Percentiles rank a stretch among this genome's conserved stretches.
Conservation (phyloP, 345 rosid genomes). For the Lumnitzera littorea region DNA sequence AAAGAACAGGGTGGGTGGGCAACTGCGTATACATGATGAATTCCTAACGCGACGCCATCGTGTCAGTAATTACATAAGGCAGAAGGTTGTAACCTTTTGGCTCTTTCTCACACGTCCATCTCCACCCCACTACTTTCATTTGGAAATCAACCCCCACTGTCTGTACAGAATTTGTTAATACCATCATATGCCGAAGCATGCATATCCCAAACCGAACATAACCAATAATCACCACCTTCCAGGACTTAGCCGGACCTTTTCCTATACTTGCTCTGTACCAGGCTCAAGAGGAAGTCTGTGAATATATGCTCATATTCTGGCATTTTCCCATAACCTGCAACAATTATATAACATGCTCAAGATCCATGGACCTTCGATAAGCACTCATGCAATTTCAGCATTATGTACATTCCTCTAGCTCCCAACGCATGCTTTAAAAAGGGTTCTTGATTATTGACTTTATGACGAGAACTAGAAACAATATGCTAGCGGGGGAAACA, state of each 20-base stretch:
- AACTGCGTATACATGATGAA: constrained; percentile 2
- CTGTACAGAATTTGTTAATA: neutral
- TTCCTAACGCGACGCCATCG: neutral
- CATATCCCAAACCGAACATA: too few relatives aligned
- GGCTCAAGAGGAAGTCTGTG: constrained; percentile 65
- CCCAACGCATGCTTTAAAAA: too few relatives aligned
- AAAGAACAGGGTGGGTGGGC: too few relatives aligned
- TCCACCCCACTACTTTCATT: neutral
- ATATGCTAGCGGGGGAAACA: neutral
- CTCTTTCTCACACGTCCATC: neutral
- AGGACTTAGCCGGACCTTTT: neutral
- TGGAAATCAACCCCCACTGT: neutral
- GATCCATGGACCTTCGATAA: too few relatives aligned
- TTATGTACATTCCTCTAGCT: too few relatives aligned
- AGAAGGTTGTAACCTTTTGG: neutral
- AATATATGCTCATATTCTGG: constrained; percentile 74
- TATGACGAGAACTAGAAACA: too few relatives aligned
- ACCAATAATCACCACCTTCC: neutral
- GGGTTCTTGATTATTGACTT: too few relatives aligned
- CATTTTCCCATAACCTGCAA: constrained; percentile 80
- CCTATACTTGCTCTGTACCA: constrained; percentile 33
- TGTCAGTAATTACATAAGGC: constrained; percentile 12
- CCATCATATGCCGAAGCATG: neutral
- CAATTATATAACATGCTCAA: neutral
- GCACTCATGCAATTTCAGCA: too few relatives aligned